Evolutionary conservation across 2,329 filamentous ascomycete species (phyloP).

Genomic region (Pseudogymnoascus sp.): DNA sequence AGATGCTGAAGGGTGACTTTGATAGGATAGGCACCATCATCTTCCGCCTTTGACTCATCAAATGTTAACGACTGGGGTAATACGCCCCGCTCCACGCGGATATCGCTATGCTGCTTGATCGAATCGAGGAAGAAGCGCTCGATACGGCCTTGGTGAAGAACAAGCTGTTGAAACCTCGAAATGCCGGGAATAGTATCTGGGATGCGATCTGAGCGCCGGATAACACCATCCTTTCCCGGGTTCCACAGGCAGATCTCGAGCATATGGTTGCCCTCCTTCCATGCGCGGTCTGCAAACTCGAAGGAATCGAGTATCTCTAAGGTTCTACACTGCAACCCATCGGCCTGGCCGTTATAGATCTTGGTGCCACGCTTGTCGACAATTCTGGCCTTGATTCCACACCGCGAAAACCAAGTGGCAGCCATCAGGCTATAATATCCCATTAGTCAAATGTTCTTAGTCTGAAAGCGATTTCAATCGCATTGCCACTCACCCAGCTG

Average conservation of each 20-base stretch:
- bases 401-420: constrained; percentile 41
- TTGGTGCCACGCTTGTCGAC: constrained; percentile 35
- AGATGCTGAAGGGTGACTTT: constrained; percentile 50
- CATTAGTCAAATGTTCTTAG: background rate
- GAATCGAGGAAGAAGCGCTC: constrained; percentile 58
- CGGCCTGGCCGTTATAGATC: constrained; percentile 32
- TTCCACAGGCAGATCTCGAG: constrained; percentile 58
- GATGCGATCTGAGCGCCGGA: constrained; percentile 51
- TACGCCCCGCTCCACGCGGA: constrained; percentile 51
- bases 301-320: constrained; percentile 69
- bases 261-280: constrained; percentile 60
- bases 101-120: constrained; percentile 45
- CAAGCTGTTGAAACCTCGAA: constrained; percentile 55
- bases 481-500: constrained; percentile 28
- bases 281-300: constrained; percentile 53
- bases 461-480: background rate
- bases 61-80: constrained; percentile 48
- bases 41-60: constrained; percentile 40
- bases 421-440: constrained; percentile 32
- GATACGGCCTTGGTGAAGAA: constrained; percentile 63
- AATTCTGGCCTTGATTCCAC: constrained; percentile 39
- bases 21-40: constrained; percentile 49
- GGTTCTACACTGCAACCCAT: constrained; percentile 55
- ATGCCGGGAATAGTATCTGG: constrained; percentile 54
- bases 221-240: constrained; percentile 47